These are phyloP conservation scores for Triadica sebifera DNA, from an alignment of 345 rosid genomes.

Conservation along the genomic window DNA sequence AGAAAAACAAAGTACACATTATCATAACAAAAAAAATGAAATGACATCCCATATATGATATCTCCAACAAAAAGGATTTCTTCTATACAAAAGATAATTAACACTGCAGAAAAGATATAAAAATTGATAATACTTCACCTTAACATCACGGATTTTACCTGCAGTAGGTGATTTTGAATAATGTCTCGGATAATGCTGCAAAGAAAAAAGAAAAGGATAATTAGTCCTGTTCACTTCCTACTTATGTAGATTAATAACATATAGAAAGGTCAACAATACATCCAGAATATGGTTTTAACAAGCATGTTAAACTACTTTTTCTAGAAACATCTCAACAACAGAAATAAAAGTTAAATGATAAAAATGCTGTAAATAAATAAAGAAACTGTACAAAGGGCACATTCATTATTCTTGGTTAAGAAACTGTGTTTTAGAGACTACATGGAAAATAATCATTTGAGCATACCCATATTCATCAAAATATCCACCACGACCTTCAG, in stretches of 20 bases:
- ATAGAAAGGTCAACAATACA: slow-evolving; percentile 13
- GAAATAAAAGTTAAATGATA: not conserved
- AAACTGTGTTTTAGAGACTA: slow-evolving; percentile 4
- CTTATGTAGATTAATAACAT: not conserved
- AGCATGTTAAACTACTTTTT: not conserved
- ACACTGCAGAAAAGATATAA: slow-evolving; percentile 12
- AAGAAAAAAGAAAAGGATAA: slow-evolving; percentile 12
- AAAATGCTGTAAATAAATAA: not conserved
- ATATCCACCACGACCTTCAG: slow-evolving; percentile 99
- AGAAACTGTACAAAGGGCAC: not conserved
- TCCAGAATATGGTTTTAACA: not conserved
- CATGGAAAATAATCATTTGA: not conserved
- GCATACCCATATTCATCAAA: slow-evolving; percentile 96
- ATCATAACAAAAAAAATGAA: not conserved
- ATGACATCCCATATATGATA: not conserved
- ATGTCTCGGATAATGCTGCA: slow-evolving; percentile 96
- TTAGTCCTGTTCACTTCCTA: slow-evolving; percentile 13
- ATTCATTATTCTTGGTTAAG: not conserved
- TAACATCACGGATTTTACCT: slow-evolving; percentile 46
- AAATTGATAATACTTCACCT: slow-evolving; percentile 2
- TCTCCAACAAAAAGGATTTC: slow-evolving; percentile 7
- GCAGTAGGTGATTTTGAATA: slow-evolving; percentile 92
- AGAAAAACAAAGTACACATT: not conserved
- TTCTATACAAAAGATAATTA: not conserved
- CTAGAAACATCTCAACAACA: not conserved